Percentiles rank a stretch among this genome's conserved stretches.
phyloP scores from a whole-genome alignment of 257 asterid genomes.

The Ehretia macrophylla region DNA sequence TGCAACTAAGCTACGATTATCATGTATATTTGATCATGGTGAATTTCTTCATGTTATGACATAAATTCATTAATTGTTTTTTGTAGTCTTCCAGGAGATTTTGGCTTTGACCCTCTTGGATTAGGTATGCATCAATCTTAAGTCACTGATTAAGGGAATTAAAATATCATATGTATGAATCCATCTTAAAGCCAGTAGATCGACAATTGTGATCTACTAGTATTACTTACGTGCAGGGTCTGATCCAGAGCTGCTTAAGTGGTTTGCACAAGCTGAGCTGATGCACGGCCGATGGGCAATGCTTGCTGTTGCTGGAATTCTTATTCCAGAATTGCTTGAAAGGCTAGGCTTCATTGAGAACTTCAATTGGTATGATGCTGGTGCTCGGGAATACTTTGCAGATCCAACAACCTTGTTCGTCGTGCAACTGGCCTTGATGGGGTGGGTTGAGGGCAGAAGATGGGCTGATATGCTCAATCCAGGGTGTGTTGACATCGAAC shows the following conservation, averaged over 20 bases:
- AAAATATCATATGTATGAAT: not conserved
- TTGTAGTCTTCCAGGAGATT: constrained; percentile 83
- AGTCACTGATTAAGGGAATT: not conserved
- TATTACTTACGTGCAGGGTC: constrained; percentile 38
- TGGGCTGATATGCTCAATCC: constrained; percentile 86
- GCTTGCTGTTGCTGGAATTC: constrained; percentile 79
- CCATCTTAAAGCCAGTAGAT: not conserved
- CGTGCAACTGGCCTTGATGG: constrained; percentile 65
- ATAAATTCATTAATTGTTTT: not conserved
- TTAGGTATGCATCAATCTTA: constrained; percentile 38
- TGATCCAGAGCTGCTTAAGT: constrained; percentile 69
- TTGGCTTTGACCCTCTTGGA: constrained; percentile 87
- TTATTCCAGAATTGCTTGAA: constrained; percentile 78
- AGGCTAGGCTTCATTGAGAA: constrained; percentile 65
- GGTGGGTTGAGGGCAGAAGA: constrained; percentile 89
- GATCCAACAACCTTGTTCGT: constrained; percentile 64
- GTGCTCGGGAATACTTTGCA: constrained; percentile 61
- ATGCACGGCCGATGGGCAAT: constrained; percentile 85
- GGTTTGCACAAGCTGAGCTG: constrained; percentile 91
- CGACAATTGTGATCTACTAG: not conserved
- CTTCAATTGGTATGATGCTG: constrained; percentile 81
- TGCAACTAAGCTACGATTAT: not conserved
- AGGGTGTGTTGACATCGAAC: constrained; percentile 74
- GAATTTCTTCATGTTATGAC: not conserved
- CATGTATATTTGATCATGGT: not conserved